These are phyloP conservation scores for Modicella reniformis DNA, from an alignment of 371 early-diverging fungal species.

Conservation along the genomic window DNA sequence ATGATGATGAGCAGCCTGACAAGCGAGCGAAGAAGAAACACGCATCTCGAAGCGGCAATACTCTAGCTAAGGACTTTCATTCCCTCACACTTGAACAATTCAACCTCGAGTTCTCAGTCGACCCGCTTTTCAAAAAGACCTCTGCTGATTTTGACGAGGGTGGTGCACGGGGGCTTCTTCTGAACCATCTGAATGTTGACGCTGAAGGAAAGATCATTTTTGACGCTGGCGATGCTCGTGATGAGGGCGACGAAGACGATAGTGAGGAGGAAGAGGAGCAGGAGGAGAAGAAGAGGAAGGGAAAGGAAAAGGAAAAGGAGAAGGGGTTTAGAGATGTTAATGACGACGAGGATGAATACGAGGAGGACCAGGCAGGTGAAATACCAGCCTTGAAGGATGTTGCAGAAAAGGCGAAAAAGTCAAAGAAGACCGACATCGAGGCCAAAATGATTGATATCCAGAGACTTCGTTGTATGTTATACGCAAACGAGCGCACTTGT, in stretches of 20 bases:
- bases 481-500: background rate
- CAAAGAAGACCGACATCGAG: constrained; percentile 39
- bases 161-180: constrained; percentile 91
- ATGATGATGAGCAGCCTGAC: constrained; percentile 57
- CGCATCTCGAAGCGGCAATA: constrained; percentile 64
- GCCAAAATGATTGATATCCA: constrained; percentile 42
- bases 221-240: constrained; percentile 87
- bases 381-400: background rate
- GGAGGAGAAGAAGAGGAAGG: constrained; percentile 31
- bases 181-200: constrained; percentile 87
- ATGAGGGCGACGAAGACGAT: constrained; percentile 56
- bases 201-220: constrained; percentile 90
- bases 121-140: constrained; percentile 97
- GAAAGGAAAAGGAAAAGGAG: constrained; percentile 1
- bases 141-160: constrained; percentile 98
- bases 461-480: constrained; percentile 37
- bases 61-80: constrained; percentile 84
- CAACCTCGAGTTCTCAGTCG: constrained; percentile 92
- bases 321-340: constrained; percentile 3
- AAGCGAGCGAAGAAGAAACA: constrained; percentile 57
- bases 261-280: constrained; percentile 35
- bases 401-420: constrained; percentile 7
- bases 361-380: constrained; percentile 36
- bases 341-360: background rate
- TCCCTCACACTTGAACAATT: constrained; percentile 85